Evolutionary conservation across 2,329 filamentous ascomycete species (phyloP).

Genomic region (Alternaria hordeiaustralica): DNA sequence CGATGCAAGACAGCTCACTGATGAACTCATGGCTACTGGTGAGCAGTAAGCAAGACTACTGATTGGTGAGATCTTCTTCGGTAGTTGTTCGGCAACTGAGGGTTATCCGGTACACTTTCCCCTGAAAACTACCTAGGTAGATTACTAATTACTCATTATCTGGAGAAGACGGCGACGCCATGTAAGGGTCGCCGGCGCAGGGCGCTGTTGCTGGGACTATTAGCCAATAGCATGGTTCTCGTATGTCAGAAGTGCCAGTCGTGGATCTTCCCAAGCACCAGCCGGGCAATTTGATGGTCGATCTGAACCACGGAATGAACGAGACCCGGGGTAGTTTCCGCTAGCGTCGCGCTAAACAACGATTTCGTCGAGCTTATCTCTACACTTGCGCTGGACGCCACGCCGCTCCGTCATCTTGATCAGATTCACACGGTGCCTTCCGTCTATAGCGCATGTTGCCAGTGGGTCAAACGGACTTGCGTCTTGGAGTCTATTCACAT

Average conservation of each 20-base stretch:
- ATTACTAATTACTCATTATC: neutral
- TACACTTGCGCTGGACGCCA: neutral
- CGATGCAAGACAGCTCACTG: neutral
- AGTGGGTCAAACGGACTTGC: neutral
- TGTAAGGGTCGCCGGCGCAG: neutral
- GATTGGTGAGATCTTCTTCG: neutral
- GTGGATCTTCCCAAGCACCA: neutral
- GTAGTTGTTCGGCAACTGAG: neutral
- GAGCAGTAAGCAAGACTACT: neutral
- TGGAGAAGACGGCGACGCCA: neutral
- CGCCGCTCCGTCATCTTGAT: neutral
- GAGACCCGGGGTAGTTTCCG: neutral
- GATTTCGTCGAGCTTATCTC: neutral
- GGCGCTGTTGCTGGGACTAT: neutral
- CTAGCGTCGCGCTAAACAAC: neutral
- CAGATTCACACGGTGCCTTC: neutral
- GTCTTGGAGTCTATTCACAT: neutral
- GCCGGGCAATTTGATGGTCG: neutral
- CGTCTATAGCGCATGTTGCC: neutral
- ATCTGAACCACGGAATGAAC: neutral
- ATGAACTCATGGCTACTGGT: neutral
- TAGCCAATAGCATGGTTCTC: neutral
- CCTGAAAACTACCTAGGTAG: neutral
- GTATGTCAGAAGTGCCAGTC: neutral
- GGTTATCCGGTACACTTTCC: neutral